These are phyloP conservation scores for Erodium moschatum DNA, from an alignment of 441 rosid species.

Conservation along the genomic window DNA sequence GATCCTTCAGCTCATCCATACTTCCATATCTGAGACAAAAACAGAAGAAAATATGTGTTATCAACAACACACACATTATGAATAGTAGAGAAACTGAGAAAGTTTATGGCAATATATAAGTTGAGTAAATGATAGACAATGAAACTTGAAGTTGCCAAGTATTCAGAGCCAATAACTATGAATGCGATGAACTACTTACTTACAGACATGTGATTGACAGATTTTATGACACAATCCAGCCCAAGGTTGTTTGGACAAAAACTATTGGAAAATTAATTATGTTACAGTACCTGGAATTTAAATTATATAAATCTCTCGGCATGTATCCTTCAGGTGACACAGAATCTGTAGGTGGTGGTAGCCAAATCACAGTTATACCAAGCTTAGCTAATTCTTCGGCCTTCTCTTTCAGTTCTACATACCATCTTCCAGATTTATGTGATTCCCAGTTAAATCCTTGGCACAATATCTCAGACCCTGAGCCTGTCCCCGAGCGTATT, in stretches of 20 bases:
- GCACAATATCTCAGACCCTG: constrained; percentile 79
- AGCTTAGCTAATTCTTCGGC: constrained; percentile 57
- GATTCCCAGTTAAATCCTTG: constrained; percentile 99
- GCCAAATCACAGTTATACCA: constrained; percentile 83
- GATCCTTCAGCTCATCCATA: constrained; percentile 67
- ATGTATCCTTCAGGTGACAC: constrained; percentile 98
- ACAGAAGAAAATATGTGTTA: constrained; percentile 17
- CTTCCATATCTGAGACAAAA: constrained; percentile 60
- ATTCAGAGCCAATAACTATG: neutral
- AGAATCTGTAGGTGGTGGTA: constrained; percentile 95
- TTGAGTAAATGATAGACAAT: constrained; percentile 9
- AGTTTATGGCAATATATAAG: neutral
- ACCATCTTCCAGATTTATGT: constrained; percentile 83
- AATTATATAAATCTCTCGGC: constrained; percentile 84
- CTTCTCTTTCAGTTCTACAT: constrained; percentile 61
- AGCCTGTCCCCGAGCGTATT: constrained; percentile 61
- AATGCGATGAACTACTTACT: neutral
- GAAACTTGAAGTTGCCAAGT: neutral
- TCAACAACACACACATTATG: constrained; percentile 1
- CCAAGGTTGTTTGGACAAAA: neutral
- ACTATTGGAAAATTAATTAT: neutral
- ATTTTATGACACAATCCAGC: neutral
- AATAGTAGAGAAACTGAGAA: constrained; percentile 6
- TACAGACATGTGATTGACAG: neutral
- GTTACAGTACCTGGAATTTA: constrained; percentile 67